A percentile compares a stretch with the other conserved stretches of the same genome.
Conservation (phyloP, 495 filamentous ascomycete species). For the Hamigera avellanea region DNA sequence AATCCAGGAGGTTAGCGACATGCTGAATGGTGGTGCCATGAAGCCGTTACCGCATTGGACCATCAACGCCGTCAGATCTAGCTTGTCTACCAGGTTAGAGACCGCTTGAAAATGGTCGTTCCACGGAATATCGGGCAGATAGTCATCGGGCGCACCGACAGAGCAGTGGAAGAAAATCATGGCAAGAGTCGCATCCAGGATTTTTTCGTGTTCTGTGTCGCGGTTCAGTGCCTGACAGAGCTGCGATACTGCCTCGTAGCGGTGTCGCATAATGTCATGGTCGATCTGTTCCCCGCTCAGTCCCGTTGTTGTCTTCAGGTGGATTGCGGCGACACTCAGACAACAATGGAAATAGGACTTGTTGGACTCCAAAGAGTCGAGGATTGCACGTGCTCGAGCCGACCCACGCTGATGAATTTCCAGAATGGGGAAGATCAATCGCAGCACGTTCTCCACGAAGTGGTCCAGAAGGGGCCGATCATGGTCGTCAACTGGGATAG, state of each 20-base stretch:
- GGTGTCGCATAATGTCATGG: constrained; percentile 86
- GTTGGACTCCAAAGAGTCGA: constrained; percentile 79
- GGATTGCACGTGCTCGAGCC: constrained; percentile 64
- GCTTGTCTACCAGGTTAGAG: constrained; percentile 66
- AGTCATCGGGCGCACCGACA: constrained; percentile 75
- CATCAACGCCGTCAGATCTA: constrained; percentile 64
- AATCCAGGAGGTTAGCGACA: constrained; percentile 92
- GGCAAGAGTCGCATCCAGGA: constrained; percentile 85
- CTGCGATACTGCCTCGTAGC: constrained; percentile 75
- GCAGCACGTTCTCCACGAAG: constrained; percentile 80
- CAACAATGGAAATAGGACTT: constrained; percentile 93
- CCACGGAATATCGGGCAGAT: constrained; percentile 91
- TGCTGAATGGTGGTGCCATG: constrained; percentile 76
- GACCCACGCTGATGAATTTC: constrained; percentile 78
- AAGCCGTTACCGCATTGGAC: constrained; percentile 41
- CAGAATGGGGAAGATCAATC: constrained; percentile 81
- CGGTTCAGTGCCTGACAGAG: constrained; percentile 72
- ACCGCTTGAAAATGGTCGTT: constrained; percentile 92
- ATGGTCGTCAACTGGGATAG: constrained; percentile 78
- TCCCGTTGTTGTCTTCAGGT: constrained; percentile 68
- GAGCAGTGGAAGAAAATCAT: constrained; percentile 98
- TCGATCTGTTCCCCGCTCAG: constrained; percentile 68
- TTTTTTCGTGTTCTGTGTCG: constrained; percentile 74
- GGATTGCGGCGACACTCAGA: constrained; percentile 88
- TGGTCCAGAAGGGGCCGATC: constrained; percentile 83